Conservation (phyloP, 2,329 filamentous ascomycete species). For the Mariannaea elegans region DNA sequence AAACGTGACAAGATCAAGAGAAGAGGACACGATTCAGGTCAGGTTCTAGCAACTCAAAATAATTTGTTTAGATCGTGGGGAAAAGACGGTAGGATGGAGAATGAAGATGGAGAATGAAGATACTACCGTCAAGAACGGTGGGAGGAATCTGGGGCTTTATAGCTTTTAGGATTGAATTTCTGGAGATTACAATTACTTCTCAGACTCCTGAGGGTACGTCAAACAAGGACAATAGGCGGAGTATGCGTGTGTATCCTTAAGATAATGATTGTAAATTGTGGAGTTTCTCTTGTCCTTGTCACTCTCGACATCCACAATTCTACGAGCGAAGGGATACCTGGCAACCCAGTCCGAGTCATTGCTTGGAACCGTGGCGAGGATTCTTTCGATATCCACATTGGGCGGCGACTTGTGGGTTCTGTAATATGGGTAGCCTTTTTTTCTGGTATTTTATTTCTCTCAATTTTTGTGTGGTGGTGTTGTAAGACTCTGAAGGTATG, state of each 20-base stretch:
- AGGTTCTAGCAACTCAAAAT: background rate
- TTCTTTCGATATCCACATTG: conserved; percentile 38
- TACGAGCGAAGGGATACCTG: background rate
- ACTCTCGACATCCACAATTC: conserved; percentile 4
- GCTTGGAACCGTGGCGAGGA: conserved; percentile 31
- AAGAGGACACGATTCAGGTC: background rate
- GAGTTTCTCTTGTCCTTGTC: conserved; percentile 1
- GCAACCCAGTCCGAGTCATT: conserved; percentile 36
- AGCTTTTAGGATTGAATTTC: conserved; percentile 33
- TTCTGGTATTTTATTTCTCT: background rate
- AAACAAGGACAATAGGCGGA: conserved; percentile 15
- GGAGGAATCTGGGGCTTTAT: conserved; percentile 46
- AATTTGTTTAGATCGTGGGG: conserved; percentile 12
- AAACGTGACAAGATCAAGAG: background rate
- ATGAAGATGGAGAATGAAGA: conserved; percentile 25
- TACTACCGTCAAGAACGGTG: conserved; percentile 54
- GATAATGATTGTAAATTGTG: conserved; percentile 19
- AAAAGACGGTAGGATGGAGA: conserved; percentile 27
- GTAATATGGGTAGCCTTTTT: conserved; percentile 15
- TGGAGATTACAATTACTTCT: conserved; percentile 6
- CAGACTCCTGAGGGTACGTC: conserved; percentile 30
- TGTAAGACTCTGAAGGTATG: conserved; percentile 33
- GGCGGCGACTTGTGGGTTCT: conserved; percentile 29
- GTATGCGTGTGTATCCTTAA: background rate
- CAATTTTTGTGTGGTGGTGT: conserved; percentile 10